Percentiles rank a stretch among this genome's conserved stretches.
phyloP scores from a whole-genome alignment of 257 asterid genomes.

The Rubia yunnanensis region DNA sequence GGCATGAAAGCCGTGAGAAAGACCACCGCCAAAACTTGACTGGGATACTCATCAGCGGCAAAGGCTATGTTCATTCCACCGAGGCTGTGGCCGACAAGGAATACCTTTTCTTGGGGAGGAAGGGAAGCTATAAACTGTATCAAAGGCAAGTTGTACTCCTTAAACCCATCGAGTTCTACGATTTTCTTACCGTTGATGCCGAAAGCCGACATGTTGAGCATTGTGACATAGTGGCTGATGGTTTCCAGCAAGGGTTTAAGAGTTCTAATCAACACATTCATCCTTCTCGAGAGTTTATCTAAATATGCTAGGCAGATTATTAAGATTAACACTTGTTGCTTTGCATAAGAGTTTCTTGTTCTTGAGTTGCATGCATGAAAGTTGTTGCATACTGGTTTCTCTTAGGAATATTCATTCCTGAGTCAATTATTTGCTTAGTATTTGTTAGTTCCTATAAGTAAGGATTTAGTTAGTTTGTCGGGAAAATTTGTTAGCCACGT shows the following conservation, averaged over 20 bases:
- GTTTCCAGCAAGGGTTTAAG: slow-evolving; percentile 50
- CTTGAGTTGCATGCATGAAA: too few relatives aligned
- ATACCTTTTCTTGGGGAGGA: slow-evolving; percentile 32
- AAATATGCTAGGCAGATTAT: too few relatives aligned
- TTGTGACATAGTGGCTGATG: slow-evolving; percentile 46
- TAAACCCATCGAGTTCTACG: slow-evolving; percentile 20
- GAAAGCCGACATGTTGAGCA: slow-evolving; percentile 47
- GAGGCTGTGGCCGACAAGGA: slow-evolving; percentile 53
- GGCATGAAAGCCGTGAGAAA: slow-evolving; percentile 51
- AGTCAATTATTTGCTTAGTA: too few relatives aligned
- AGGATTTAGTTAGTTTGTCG: too few relatives aligned
- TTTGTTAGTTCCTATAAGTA: too few relatives aligned
- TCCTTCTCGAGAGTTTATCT: too few relatives aligned
- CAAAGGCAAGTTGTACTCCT: slow-evolving; percentile 41
- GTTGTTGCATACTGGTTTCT: too few relatives aligned
- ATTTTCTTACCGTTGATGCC: slow-evolving; percentile 30
- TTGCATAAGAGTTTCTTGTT: too few relatives aligned
- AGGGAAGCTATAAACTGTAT: slow-evolving; percentile 30
- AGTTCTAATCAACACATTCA: too few relatives aligned
- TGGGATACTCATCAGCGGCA: slow-evolving; percentile 38
- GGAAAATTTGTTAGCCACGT: too few relatives aligned
- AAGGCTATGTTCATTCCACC: slow-evolving; percentile 38
- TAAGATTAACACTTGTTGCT: too few relatives aligned
- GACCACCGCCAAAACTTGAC: slow-evolving; percentile 36
- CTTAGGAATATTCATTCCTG: too few relatives aligned